Evolutionary conservation across 345 rosid species (phyloP).

Genomic region (Moringa oleifera): DNA sequence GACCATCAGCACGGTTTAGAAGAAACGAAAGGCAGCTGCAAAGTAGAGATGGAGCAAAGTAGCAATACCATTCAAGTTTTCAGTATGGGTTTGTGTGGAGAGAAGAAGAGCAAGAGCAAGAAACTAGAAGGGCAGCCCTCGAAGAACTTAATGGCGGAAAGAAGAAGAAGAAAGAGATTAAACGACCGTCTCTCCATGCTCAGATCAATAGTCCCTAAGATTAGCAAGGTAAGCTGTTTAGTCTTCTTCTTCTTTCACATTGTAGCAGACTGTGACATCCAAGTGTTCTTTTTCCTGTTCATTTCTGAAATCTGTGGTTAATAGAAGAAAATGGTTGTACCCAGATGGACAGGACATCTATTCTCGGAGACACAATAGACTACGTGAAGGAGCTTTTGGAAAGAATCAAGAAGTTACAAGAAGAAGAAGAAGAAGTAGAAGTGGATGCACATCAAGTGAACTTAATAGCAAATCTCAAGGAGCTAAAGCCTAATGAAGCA

Average conservation of each 20-base stretch:
- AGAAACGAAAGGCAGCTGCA: conserved; percentile 29
- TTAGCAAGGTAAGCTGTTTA: conserved; percentile 72
- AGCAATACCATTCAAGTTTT: conserved; percentile 21
- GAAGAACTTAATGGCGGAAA: conserved; percentile 86
- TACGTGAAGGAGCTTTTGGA: conserved; percentile 65
- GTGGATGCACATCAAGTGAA: conserved; percentile 28
- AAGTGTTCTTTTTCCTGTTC: too few species aligned
- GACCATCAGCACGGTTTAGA: conserved; percentile 20
- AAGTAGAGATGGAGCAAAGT: conserved; percentile 31
- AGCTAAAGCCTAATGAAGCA: conserved; percentile 45
- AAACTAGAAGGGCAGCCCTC: conserved; percentile 85
- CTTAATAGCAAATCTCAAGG: conserved; percentile 35
- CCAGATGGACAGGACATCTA: conserved; percentile 77
- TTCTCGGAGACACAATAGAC: conserved; percentile 66
- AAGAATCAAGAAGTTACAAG: conserved; percentile 55
- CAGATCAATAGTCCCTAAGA: conserved; percentile 91
- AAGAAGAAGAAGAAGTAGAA: conserved; percentile 41
- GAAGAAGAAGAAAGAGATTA: conserved; percentile 78
- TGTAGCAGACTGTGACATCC: too few species aligned
- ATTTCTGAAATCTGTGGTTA: not conserved
- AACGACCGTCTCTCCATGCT: conserved; percentile 85
- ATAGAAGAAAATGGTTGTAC: conserved; percentile 37
- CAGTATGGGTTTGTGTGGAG: conserved; percentile 33
- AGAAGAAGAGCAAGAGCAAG: conserved; percentile 41
- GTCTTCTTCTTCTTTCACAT: not conserved